Evolutionary conservation across 495 filamentous ascomycete species (phyloP), one percentile per base, ranked within the genome.

Genomic region (Penicillium paxilli): DNA sequence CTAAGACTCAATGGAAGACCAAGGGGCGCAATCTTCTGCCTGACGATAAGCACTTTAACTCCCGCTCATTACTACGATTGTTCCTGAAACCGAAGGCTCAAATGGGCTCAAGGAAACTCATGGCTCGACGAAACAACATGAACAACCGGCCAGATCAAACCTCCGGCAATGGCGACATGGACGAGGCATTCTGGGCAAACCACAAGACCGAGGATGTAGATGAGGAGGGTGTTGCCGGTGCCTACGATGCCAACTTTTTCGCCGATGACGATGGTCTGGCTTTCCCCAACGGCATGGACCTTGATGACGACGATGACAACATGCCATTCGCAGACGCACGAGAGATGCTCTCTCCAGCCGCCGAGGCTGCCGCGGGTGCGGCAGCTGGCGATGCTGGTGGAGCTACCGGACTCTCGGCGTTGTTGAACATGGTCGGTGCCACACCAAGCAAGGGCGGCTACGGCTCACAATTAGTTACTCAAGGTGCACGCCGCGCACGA

Each of bases 221-320:
- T 53, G 89, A 76, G 12, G 78, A 74, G 7, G 76, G 67, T 9
- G 84, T 65, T 68, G 67, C 75, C 35, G 87, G 85, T 41, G 77
- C 94, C 63, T 99, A 98, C 68, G 91, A 98, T 72, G 94, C 95
- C 41, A 89, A 98, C 60, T 99, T 98, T 82, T 99, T 98, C 77
- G 85, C 89, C 51, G 94, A 99, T 62, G 94, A 97, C 64, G 93
- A 96, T 67, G 91, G 85, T n/a, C 79, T 96, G 49, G 84, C 86
- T 30, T 85, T 89, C 56, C 80, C 84, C 5, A 87, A 85, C 19
- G 89, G 84, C 30, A 81, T 81, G 46, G 78, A 72, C 44, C 51
- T 77, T 17, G 82, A 83, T 59, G 84, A 88, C 46, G 86, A 87
- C 30, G 91, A 94, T 60, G 91, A 96, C 50, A 90, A 91, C 22